Evolutionary conservation across 2,329 filamentous ascomycete genomes (phyloP).

Genomic region (Colletotrichum sp.): DNA sequence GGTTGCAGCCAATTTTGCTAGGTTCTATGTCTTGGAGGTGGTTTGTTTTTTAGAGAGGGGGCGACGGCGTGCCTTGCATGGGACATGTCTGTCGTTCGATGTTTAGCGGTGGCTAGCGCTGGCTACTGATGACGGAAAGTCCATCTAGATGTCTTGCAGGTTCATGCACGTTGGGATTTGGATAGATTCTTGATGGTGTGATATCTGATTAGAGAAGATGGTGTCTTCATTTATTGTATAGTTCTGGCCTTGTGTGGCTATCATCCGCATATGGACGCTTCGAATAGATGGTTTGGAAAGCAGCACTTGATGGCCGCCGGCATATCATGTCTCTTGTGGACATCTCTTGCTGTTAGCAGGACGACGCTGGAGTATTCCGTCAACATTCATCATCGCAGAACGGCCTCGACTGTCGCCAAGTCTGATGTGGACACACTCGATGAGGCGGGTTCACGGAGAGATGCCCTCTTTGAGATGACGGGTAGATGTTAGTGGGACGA

Average conservation of each 20-base stretch:
- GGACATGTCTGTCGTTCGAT: not conserved
- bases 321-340: not conserved
- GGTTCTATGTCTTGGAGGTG: not conserved
- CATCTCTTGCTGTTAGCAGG: not conserved
- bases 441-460: not conserved
- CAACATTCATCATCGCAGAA: not conserved
- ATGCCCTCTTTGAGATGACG: not conserved
- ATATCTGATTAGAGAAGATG: not conserved
- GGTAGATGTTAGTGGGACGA: not conserved
- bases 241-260: not conserved
- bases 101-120: not conserved
- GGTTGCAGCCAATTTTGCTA: not conserved
- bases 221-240: not conserved
- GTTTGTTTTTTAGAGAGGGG: not conserved
- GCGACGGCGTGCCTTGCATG: not conserved
- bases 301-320: not conserved
- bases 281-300: not conserved
- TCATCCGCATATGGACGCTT: not conserved
- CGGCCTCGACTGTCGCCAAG: not conserved
- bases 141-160: not conserved
- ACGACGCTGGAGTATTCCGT: not conserved
- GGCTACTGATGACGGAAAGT: not conserved
- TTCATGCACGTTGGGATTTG: not conserved
- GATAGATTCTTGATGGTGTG: not conserved
- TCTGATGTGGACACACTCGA: not conserved